Conservation (phyloP, 768 basidiomycete genomes). For the Lanmaoa pseudosensibilis region DNA sequence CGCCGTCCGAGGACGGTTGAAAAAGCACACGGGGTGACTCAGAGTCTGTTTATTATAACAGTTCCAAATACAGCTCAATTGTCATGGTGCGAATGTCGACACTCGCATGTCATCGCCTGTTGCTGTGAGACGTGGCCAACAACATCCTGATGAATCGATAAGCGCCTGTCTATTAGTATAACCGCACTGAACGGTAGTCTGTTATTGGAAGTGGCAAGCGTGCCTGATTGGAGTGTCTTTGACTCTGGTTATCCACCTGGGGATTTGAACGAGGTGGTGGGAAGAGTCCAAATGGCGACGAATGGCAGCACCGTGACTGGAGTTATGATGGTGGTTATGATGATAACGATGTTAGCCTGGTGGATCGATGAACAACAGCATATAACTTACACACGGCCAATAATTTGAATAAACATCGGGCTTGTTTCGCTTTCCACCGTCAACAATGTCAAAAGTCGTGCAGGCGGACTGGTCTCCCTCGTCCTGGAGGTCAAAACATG, state of each 20-base stretch:
- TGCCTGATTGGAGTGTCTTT: background rate
- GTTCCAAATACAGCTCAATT: background rate
- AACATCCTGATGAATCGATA: background rate
- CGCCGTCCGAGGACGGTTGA: background rate
- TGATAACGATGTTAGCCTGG: too few relatives aligned
- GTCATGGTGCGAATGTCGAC: background rate
- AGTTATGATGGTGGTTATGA: background rate
- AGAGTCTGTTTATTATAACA: background rate
- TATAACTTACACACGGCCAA: background rate
- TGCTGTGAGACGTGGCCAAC: background rate
- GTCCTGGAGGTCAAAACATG: conserved; percentile 76
- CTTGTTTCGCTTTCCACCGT: background rate
- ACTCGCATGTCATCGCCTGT: background rate
- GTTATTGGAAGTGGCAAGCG: background rate
- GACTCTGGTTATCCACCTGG: background rate
- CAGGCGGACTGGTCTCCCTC: conserved; percentile 59
- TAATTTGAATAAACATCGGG: background rate
- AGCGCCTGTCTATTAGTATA: background rate
- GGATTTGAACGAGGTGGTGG: background rate
- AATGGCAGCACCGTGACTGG: background rate
- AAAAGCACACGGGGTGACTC: background rate
- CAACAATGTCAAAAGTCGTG: conserved; percentile 12
- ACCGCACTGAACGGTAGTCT: background rate
- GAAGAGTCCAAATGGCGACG: background rate
- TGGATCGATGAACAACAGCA: too few relatives aligned